These are phyloP conservation scores for Rhizopogon vesiculosus DNA, from an alignment of 768 basidiomycete species.

Conservation along the genomic window DNA sequence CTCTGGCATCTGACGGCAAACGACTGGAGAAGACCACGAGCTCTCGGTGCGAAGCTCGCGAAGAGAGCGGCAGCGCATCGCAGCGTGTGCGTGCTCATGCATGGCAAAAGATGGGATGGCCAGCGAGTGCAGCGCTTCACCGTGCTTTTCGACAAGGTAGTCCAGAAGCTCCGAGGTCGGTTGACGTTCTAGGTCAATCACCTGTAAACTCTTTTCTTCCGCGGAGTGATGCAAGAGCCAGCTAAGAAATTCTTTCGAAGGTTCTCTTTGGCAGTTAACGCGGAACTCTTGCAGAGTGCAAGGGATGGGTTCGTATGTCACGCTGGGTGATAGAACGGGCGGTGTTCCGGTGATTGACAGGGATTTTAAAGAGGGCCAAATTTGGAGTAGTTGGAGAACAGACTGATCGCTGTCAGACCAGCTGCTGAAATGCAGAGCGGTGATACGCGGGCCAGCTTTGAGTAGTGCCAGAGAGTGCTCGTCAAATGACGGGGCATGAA, in stretches of 20 bases:
- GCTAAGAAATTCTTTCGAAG: constrained; percentile 56
- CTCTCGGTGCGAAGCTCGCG: constrained; percentile 54
- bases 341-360: constrained; percentile 57
- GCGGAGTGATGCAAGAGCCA: constrained; percentile 66
- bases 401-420: constrained; percentile 62
- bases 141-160: constrained; percentile 47
- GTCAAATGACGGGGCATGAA: constrained; percentile 51
- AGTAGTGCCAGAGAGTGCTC: constrained; percentile 47
- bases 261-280: constrained; percentile 62
- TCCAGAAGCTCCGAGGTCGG: constrained; percentile 53
- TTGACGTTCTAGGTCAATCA: constrained; percentile 57
- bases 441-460: constrained; percentile 48
- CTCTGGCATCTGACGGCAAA: constrained; percentile 47
- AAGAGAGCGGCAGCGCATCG: constrained; percentile 46
- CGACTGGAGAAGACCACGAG: constrained; percentile 37
- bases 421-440: constrained; percentile 58
- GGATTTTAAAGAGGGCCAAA: constrained; percentile 55
- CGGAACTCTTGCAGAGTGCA: constrained; percentile 48
- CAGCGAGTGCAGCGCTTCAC: constrained; percentile 46
- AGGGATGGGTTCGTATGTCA: constrained; percentile 36
- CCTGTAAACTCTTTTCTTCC: constrained; percentile 36
- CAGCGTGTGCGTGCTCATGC: constrained; percentile 39
- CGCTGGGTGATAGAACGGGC: constrained; percentile 41
- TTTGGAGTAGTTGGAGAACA: constrained; percentile 56
- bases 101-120: constrained; percentile 52